A percentile compares a stretch with the other conserved stretches of the same genome.
Evolutionary conservation across 306 rosid genomes (phyloP).

Genomic region (Casuarina equisetifolia): DNA sequence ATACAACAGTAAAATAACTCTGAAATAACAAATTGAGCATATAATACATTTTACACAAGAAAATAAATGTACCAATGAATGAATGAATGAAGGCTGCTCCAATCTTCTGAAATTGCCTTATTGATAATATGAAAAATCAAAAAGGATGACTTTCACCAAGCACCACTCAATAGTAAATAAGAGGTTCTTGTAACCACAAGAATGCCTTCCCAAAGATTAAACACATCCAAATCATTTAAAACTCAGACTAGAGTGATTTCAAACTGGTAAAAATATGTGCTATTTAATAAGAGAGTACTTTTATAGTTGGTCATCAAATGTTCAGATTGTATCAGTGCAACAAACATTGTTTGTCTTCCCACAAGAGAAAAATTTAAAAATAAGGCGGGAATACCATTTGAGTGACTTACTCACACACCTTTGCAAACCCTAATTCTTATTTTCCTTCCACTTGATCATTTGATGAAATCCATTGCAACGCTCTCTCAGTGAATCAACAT

Average conservation of each 20-base stretch:
- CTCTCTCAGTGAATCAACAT: neutral
- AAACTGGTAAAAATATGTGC: neutral
- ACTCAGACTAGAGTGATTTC: neutral
- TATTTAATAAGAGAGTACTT: neutral
- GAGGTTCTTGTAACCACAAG: neutral
- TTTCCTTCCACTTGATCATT: neutral
- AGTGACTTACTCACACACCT: neutral
- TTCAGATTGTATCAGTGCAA: neutral
- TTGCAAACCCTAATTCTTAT: neutral
- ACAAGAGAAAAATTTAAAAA: neutral
- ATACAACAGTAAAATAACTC: neutral
- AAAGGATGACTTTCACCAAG: neutral
- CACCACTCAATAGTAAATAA: neutral
- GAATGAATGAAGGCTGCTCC: neutral
- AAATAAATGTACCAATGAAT: neutral
- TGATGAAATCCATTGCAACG: no score
- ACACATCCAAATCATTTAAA: neutral
- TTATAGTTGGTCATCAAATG: neutral
- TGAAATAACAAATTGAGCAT: neutral
- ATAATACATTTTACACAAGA: neutral
- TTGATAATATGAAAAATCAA: neutral
- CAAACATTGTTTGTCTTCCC: neutral
- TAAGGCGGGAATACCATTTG: neutral
- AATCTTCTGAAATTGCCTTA: neutral
- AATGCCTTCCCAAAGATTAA: neutral